Conservation (phyloP, 306 rosid species). For the Pachyrhizus erosus region DNA sequence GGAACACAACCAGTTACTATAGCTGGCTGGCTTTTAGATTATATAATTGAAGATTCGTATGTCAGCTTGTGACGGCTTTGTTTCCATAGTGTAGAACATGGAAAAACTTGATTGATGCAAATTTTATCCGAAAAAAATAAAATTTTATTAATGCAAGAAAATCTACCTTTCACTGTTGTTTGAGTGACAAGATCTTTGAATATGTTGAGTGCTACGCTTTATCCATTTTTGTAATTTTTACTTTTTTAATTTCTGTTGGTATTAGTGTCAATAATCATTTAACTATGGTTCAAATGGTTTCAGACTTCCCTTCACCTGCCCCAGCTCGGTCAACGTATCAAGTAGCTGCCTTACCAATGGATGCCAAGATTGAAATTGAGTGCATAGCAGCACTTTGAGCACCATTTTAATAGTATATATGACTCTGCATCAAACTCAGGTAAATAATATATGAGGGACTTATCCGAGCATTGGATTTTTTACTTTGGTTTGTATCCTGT, state of each 20-base stretch:
- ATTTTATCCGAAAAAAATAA: not conserved
- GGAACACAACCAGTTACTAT: not conserved
- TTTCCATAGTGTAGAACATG: not conserved
- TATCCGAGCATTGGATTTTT: constrained; percentile 34
- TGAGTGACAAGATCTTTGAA: not conserved
- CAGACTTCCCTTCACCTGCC: constrained; percentile 82
- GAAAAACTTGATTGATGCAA: not conserved
- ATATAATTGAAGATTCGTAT: not conserved
- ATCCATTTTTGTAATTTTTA: not conserved
- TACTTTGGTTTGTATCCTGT: constrained; percentile 28
- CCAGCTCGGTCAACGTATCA: constrained; percentile 94
- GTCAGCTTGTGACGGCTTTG: not conserved
- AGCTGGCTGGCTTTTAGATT: constrained; percentile 1
- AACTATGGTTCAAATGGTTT: constrained; percentile 33
- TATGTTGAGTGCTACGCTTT: not conserved
- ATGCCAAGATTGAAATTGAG: constrained; percentile 96
- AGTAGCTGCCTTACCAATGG: constrained; percentile 91
- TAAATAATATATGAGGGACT: constrained; percentile 53
- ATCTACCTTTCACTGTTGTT: not conserved
- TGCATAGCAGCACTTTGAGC: constrained; percentile 78
- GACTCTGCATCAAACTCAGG: constrained; percentile 26
- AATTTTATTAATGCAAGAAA: not conserved
- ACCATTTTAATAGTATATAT: not conserved
- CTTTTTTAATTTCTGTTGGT: not conserved
- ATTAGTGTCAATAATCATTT: constrained; percentile 5